These are phyloP conservation scores for Mucor indicus DNA, from an alignment of 371 early-diverging fungal species.

Conservation along the genomic window DNA sequence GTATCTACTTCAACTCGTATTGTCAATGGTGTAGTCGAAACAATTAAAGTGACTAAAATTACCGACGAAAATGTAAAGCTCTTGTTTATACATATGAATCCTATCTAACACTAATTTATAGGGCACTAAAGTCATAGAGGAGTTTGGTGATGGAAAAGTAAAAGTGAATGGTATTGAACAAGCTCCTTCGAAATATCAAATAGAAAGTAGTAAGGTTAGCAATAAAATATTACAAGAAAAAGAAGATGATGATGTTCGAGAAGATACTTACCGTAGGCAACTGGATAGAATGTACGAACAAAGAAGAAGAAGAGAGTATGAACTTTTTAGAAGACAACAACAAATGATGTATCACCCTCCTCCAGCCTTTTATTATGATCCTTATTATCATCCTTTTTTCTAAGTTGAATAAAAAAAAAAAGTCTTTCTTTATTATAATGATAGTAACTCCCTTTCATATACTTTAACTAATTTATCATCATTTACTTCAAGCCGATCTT, in stretches of 20 bases:
- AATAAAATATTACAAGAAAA: neutral
- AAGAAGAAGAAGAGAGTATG: neutral
- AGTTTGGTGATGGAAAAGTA: conserved; percentile 32
- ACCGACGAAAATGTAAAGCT: conserved; percentile 30
- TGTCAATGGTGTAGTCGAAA: conserved; percentile 36
- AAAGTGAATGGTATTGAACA: conserved; percentile 37
- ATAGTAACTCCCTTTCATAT: conserved; percentile 36
- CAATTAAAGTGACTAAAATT: conserved; percentile 26
- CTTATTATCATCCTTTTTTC: neutral
- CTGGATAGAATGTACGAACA: neutral
- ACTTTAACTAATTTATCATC: conserved; percentile 33
- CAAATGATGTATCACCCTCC: conserved; percentile 2
- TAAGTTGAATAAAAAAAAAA: too few species aligned
- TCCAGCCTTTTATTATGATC: neutral
- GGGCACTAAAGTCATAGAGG: conserved; percentile 38
- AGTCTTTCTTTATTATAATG: conserved; percentile 8
- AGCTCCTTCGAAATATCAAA: neutral
- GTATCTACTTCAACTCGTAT: conserved; percentile 24
- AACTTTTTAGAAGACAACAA: neutral
- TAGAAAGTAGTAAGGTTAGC: neutral
- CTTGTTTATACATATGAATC: neutral
- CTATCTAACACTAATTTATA: conserved; percentile 3
- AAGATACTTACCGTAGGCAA: neutral
- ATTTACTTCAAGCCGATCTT: conserved; percentile 3
- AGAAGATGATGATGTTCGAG: neutral